Evolutionary conservation across 2,329 filamentous ascomycete genomes (phyloP).

Genomic region (Juglanconis sp.): DNA sequence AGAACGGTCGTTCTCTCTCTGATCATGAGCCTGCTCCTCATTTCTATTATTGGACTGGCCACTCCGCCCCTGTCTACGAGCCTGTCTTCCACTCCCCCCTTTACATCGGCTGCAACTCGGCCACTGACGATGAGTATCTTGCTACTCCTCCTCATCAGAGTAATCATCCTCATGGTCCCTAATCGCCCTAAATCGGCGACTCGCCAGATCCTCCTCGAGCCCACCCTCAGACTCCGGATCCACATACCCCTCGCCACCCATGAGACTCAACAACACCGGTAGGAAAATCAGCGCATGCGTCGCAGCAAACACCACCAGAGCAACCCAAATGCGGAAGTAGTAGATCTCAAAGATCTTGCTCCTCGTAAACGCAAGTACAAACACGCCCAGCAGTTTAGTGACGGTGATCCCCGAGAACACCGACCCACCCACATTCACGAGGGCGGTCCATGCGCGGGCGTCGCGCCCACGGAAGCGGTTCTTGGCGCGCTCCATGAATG

Average conservation of each 20-base stretch:
- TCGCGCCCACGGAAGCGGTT: conserved; percentile 77
- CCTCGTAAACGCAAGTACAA: conserved; percentile 86
- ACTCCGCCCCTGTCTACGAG: no score
- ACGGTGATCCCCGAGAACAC: conserved; percentile 96
- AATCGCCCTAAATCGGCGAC: conserved; percentile 72
- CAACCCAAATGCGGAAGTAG: conserved; percentile 96
- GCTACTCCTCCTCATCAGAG: conserved; percentile 63
- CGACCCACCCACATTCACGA: conserved; percentile 90
- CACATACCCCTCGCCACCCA: conserved; percentile 83
- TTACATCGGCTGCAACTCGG: background rate
- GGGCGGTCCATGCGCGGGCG: conserved; percentile 83
- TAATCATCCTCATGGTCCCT: conserved; percentile 73
- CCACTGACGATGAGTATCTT: background rate
- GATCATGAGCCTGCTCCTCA: no score
- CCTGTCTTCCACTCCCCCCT: background rate
- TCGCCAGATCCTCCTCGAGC: conserved; percentile 82
- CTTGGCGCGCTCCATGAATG: conserved; percentile 77
- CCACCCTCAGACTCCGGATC: conserved; percentile 86
- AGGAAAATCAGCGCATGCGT: conserved; percentile 87
- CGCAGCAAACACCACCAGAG: conserved; percentile 84
- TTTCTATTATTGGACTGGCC: no score
- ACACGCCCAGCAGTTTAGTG: conserved; percentile 90
- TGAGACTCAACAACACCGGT: conserved; percentile 81
- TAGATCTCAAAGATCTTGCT: conserved; percentile 99
- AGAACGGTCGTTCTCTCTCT: no score